A percentile compares a stretch with the other conserved stretches of the same genome.
Evolutionary conservation across 1,139 yeast species (phyloP).

Genomic region (Candida tunisiensis): DNA sequence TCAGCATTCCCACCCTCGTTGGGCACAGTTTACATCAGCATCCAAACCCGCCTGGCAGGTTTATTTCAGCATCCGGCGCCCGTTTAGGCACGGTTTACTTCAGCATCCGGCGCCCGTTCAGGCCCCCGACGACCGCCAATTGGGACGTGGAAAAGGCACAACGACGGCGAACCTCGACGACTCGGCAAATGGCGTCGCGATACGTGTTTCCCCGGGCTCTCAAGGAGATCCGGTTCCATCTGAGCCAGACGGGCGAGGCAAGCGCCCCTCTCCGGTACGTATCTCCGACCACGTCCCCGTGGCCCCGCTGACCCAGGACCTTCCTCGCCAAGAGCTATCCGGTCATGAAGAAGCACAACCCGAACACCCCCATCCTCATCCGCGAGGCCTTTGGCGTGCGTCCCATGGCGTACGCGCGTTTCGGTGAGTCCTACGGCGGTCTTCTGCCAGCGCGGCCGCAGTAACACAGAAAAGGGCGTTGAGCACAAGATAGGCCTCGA

Average conservation of each 20-base stretch:
- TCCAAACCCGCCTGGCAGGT: too few relatives aligned
- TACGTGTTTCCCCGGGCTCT: slow-evolving; percentile 46
- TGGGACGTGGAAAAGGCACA: neutral
- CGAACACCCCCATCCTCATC: slow-evolving; percentile 49
- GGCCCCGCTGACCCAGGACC: slow-evolving; percentile 20
- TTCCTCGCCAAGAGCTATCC: slow-evolving; percentile 49
- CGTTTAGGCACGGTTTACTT: too few relatives aligned
- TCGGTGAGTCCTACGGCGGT: slow-evolving; percentile 19
- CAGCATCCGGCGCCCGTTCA: too few relatives aligned
- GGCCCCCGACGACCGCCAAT: too few relatives aligned
- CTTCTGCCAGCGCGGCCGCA: too few relatives aligned
- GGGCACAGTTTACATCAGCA: too few relatives aligned
- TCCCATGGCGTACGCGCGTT: slow-evolving; percentile 61
- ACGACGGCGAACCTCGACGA: neutral
- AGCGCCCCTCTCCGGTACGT: slow-evolving; percentile 40
- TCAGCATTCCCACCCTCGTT: too few relatives aligned
- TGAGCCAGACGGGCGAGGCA: slow-evolving; percentile 61
- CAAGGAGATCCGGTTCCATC: slow-evolving; percentile 64
- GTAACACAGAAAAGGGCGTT: neutral
- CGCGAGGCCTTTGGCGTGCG: slow-evolving; percentile 62
- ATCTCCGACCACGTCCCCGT: neutral
- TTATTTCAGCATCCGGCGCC: too few relatives aligned
- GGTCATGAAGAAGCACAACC: slow-evolving; percentile 36
- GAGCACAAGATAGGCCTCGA: neutral
- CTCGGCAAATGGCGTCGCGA: slow-evolving; percentile 30